These are phyloP conservation scores for Ramichloridium luteum DNA, from an alignment of 2,329 filamentous ascomycete species.

Conservation along the genomic window DNA sequence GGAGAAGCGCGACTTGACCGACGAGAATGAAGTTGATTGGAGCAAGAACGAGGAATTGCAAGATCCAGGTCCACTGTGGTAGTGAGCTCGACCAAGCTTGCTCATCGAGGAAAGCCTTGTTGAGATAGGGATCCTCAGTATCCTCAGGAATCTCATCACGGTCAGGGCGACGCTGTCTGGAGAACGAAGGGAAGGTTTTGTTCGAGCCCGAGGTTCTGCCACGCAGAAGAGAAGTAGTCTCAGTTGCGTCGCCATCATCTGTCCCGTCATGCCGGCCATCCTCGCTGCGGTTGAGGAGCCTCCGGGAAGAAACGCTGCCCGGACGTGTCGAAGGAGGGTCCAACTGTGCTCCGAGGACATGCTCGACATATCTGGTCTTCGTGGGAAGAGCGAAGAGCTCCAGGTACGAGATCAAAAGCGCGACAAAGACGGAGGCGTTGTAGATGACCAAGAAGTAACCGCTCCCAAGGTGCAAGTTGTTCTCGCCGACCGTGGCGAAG, in stretches of 20 bases:
- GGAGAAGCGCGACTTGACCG: conserved; percentile 61
- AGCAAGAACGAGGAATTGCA: conserved; percentile 71
- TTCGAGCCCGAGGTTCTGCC: conserved; percentile 28
- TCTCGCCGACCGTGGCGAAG: conserved; percentile 59
- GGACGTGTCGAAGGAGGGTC: conserved; percentile 15
- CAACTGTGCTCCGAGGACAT: conserved; percentile 31
- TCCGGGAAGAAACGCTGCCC: conserved; percentile 18
- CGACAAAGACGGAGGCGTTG: conserved; percentile 61
- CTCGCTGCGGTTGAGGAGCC: conserved; percentile 11
- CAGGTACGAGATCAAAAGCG: conserved; percentile 60
- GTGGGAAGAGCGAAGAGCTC: conserved; percentile 64
- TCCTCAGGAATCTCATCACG: conserved; percentile 22
- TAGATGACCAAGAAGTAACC: conserved; percentile 76
- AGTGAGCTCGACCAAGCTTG: conserved; percentile 74
- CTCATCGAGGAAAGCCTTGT: conserved; percentile 51
- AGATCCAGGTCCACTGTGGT: conserved; percentile 73
- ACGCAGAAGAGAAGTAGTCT: conserved; percentile 46
- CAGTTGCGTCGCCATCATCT: conserved; percentile 28
- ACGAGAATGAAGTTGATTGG: conserved; percentile 67
- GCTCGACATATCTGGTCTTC: conserved; percentile 57
- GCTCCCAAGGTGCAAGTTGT: conserved; percentile 58
- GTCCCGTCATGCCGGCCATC: conserved; percentile 7
- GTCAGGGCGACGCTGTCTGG: conserved; percentile 27
- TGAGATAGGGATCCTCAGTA: conserved; percentile 18
- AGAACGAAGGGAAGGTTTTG: conserved; percentile 45